phyloP scores from a whole-genome alignment of 345 rosid genomes.

The Sisymbrium irio region DNA sequence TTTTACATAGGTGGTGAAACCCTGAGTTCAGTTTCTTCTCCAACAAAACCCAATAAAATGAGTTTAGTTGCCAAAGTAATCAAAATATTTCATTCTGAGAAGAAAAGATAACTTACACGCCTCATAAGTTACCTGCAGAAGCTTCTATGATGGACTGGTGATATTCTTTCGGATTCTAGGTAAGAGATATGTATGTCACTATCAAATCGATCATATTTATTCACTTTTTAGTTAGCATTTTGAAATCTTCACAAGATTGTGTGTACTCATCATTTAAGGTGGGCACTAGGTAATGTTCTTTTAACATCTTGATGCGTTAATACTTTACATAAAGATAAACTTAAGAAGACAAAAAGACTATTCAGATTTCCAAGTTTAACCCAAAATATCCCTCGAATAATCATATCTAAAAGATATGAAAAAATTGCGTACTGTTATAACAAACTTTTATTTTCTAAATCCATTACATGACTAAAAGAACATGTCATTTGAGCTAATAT shows the following conservation, averaged over 20 bases:
- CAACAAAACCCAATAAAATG: not conserved
- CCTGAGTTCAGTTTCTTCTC: conserved; percentile 1
- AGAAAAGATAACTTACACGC: conserved; percentile 11
- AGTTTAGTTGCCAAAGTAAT: not conserved
- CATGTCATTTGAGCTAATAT: too few species aligned
- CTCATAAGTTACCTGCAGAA: not conserved
- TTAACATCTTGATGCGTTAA: not conserved
- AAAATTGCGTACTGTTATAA: too few species aligned
- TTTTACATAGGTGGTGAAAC: not conserved
- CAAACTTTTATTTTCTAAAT: too few species aligned
- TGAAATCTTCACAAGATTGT: conserved; percentile 11
- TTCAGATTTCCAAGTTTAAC: too few species aligned
- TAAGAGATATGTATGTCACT: not conserved
- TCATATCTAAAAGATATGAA: too few species aligned
- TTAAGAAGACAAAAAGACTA: not conserved
- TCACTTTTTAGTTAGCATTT: conserved; percentile 3
- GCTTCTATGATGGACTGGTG: not conserved
- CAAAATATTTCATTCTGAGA: not conserved
- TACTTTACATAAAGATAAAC: not conserved
- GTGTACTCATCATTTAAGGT: conserved; percentile 4
- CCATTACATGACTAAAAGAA: too few species aligned
- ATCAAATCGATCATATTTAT: not conserved
- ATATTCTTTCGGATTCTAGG: conserved; percentile 11
- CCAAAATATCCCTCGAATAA: too few species aligned
- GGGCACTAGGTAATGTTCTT: conserved; percentile 4